Evolutionary conservation across 164 flowering plant genomes (phyloP).

Genomic region (Litsea cubeba): DNA sequence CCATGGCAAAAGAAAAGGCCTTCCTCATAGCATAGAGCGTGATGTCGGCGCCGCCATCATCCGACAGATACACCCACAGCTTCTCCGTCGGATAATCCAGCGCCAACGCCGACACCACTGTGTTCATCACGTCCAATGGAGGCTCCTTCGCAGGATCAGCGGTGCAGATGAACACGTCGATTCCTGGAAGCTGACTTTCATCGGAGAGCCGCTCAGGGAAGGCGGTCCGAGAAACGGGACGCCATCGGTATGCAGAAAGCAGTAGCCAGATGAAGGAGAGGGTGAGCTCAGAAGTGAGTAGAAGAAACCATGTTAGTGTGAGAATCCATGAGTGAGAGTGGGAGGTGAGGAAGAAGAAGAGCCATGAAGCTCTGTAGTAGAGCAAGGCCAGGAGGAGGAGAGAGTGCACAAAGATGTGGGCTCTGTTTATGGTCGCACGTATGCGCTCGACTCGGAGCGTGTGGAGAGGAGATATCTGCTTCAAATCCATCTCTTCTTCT

Average conservation of each 20-base stretch:
- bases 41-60: slow-evolving; percentile 51
- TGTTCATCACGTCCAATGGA: slow-evolving; percentile 55
- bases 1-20: slow-evolving; percentile 40
- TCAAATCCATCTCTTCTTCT: neutral
- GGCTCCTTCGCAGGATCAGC: slow-evolving; percentile 62
- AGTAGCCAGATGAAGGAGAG: slow-evolving; percentile 45
- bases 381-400: neutral
- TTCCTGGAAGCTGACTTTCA: slow-evolving; percentile 30
- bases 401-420: neutral
- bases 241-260: slow-evolving; percentile 35
- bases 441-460: neutral
- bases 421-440: slow-evolving; percentile 10
- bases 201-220: slow-evolving; percentile 41
- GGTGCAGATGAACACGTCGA: slow-evolving; percentile 58
- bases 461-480: slow-evolving; percentile 2
- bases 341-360: neutral
- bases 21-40: slow-evolving; percentile 37
- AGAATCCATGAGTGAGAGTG: neutral
- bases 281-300: slow-evolving; percentile 38
- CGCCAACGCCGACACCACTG: slow-evolving; percentile 65
- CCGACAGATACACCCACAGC: slow-evolving; percentile 59
- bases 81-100: slow-evolving; percentile 60
- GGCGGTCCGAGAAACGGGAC: slow-evolving; percentile 42
- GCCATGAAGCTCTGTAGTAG: slow-evolving; percentile 13
- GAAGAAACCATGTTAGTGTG: slow-evolving; percentile 25